phyloP scores from a whole-genome alignment of 306 rosid genomes.

The Canavalia ensiformis region DNA sequence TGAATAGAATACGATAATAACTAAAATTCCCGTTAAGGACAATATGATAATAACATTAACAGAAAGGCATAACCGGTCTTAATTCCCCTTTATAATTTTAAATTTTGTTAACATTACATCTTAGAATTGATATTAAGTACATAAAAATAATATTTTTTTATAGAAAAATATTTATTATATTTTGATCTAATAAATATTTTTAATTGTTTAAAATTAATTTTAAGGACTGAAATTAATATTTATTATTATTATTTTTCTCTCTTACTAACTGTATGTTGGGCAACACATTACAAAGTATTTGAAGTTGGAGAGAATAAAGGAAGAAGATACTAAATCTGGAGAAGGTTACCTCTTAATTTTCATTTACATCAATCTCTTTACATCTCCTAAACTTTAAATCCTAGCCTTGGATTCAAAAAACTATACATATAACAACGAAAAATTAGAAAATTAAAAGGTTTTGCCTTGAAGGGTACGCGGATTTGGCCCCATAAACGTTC shows the following conservation, averaged over 20 bases:
- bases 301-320: background rate
- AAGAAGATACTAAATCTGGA: background rate
- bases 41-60: background rate
- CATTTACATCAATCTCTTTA: background rate
- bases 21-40: background rate
- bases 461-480: slow-evolving; percentile 3
- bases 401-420: no score
- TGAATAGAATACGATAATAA: slow-evolving; percentile 26
- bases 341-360: background rate
- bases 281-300: background rate
- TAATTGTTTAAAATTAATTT: no score
- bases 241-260: no score
- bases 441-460: background rate
- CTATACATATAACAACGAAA: background rate
- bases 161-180: no score
- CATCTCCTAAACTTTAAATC: background rate
- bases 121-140: no score
- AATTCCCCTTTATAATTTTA: no score
- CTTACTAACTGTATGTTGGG: slow-evolving; percentile 1
- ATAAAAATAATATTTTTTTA: no score
- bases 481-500: slow-evolving; percentile 5
- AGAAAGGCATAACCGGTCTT: background rate
- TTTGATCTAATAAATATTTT: no score
- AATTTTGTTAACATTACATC: no score
- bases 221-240: no score